phyloP scores from a whole-genome alignment of 2,329 filamentous ascomycete species.

The Aspergillus viridinutans region DNA sequence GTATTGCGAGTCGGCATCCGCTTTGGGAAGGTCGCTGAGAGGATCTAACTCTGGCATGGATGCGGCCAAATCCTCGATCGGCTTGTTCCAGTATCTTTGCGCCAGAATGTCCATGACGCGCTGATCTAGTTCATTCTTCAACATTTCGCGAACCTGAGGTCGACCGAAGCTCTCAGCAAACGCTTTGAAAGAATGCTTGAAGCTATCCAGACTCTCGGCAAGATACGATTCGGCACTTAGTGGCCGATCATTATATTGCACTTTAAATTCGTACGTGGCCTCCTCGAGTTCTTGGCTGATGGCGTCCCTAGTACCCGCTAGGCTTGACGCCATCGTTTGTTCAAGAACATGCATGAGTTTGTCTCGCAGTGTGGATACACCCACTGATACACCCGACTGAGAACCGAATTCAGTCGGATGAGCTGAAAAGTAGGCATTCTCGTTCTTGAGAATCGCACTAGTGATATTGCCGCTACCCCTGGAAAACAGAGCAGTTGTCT shows the following conservation, averaged over 20 bases:
- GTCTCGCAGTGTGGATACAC: constrained; percentile 81
- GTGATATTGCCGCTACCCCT: constrained; percentile 76
- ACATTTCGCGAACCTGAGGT: constrained; percentile 78
- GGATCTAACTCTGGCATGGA: constrained; percentile 65
- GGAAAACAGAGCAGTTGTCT: constrained; percentile 67
- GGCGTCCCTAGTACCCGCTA: constrained; percentile 84
- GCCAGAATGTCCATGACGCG: constrained; percentile 89
- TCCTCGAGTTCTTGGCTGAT: constrained; percentile 95
- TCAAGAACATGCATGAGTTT: constrained; percentile 97
- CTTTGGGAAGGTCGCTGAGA: constrained; percentile 74
- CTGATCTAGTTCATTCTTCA: constrained; percentile 92
- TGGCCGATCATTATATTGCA: constrained; percentile 96
- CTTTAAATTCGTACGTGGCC: constrained; percentile 97
- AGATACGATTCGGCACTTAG: constrained; percentile 94
- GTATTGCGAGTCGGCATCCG: constrained; percentile 77
- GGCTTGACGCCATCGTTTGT: constrained; percentile 90
- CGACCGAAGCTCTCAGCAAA: constrained; percentile 88
- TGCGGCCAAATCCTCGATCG: constrained; percentile 73
- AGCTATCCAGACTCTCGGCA: constrained; percentile 87
- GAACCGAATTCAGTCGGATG: constrained; percentile 77
- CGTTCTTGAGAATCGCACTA: constrained; percentile 78
- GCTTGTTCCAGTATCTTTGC: constrained; percentile 95
- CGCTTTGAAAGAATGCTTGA: constrained; percentile 96
- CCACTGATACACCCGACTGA: constrained; percentile 68
- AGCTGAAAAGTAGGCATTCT: constrained; percentile 77